Percentiles rank a stretch among this genome's conserved stretches.
phyloP scores from a whole-genome alignment of 331 rosid species.

The Cydonia oblonga region DNA sequence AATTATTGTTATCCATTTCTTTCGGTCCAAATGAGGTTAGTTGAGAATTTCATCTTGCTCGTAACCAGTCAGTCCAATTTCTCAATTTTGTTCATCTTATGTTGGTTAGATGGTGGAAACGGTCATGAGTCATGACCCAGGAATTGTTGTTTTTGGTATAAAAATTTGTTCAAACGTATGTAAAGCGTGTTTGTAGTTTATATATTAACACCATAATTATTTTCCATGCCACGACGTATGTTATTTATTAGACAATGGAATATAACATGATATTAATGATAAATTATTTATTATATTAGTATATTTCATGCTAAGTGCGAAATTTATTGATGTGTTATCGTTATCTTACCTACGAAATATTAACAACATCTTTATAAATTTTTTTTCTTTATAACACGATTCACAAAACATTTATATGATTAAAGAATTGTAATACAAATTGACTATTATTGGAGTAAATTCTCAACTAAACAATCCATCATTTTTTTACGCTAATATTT shows the following conservation, averaged over 20 bases:
- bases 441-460: too few relatives aligned
- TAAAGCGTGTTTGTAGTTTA: too few relatives aligned
- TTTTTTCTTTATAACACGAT: neutral
- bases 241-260: too few relatives aligned
- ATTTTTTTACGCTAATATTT: too few relatives aligned
- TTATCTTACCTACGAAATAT: too few relatives aligned
- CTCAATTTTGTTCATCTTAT: neutral
- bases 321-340: too few relatives aligned
- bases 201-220: neutral
- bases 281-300: too few relatives aligned
- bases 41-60: accelerated
- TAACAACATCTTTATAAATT: neutral
- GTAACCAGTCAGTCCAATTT: too few relatives aligned
- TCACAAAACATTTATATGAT: neutral
- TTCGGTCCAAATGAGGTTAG: accelerated
- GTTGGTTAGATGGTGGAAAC: neutral
- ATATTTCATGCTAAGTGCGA: too few relatives aligned
- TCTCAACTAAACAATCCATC: too few relatives aligned
- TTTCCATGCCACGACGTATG: too few relatives aligned
- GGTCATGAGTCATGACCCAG: neutral
- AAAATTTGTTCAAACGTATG: neutral
- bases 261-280: too few relatives aligned
- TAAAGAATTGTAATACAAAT: neutral
- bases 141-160: neutral
- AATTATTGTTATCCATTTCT: accelerated